phyloP scores from a whole-genome alignment of 1,284 basidiomycete genomes.

The Cryptococcus depauperatus region DNA sequence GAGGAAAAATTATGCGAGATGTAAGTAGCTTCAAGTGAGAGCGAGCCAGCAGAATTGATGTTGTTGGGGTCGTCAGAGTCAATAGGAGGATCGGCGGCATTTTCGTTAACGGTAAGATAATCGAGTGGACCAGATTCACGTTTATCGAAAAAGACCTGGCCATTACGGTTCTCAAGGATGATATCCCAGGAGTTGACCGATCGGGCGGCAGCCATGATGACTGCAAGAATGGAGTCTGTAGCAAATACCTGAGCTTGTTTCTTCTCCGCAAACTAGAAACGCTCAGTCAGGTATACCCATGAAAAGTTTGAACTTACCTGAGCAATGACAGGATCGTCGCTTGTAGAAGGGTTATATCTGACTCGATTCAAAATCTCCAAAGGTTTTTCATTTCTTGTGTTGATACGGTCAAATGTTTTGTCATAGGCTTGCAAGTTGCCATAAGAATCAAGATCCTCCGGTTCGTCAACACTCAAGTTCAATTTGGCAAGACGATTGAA shows the following conservation, averaged over 20 bases:
- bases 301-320: conserved; percentile 50
- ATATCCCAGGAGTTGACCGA: conserved; percentile 99
- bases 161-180: conserved; percentile 84
- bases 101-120: conserved; percentile 97
- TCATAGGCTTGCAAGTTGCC: conserved; percentile 91
- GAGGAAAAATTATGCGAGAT: conserved; percentile 99
- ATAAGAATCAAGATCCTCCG: conserved; percentile 67
- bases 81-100: conserved; percentile 88
- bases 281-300: neutral
- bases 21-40: conserved; percentile 95
- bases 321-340: conserved; percentile 92
- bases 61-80: conserved; percentile 63
- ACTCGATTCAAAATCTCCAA: conserved; percentile 89
- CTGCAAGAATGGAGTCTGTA: conserved; percentile 90
- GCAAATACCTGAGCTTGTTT: conserved; percentile 79
- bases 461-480: conserved; percentile 82
- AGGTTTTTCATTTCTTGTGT: conserved; percentile 82
- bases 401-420: conserved; percentile 90
- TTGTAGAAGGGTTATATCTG: conserved; percentile 95
- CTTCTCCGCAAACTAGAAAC: conserved; percentile 61
- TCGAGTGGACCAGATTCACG: conserved; percentile 95
- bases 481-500: conserved; percentile 89
- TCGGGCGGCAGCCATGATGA: conserved; percentile 91
- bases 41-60: conserved; percentile 88
- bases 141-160: conserved; percentile 87